A percentile compares a stretch with the other conserved stretches of the same genome.
These are phyloP conservation scores for Zalaria obscura DNA, from an alignment of 2,329 filamentous ascomycete species.

Conservation along the genomic window DNA sequence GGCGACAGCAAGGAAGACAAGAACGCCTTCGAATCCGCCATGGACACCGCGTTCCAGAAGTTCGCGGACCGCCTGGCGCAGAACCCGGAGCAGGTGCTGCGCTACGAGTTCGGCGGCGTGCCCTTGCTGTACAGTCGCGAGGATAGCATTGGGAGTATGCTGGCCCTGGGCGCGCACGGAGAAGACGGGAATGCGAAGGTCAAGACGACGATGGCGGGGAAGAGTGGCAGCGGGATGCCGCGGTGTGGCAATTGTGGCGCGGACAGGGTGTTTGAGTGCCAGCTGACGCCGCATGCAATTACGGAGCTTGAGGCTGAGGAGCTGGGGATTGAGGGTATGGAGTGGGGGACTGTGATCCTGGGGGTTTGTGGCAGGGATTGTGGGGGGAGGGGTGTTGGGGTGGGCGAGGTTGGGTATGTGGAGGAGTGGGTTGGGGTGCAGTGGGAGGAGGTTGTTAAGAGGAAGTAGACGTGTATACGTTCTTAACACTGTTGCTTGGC, in stretches of 20 bases:
- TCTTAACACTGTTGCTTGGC: too few species aligned
- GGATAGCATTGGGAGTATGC: conserved; percentile 56
- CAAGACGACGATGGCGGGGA: conserved; percentile 17
- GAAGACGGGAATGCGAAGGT: conserved; percentile 13
- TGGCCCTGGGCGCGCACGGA: conserved; percentile 27
- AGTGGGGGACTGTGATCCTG: conserved; percentile 89
- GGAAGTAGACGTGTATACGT: conserved; percentile 3
- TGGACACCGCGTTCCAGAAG: conserved; percentile 36
- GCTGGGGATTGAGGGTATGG: conserved; percentile 65
- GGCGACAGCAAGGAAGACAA: conserved; percentile 28
- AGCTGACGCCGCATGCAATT: conserved; percentile 84
- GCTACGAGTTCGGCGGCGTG: conserved; percentile 33
- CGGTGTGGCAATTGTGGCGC: conserved; percentile 64
- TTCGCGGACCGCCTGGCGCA: conserved; percentile 36
- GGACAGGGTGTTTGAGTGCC: conserved; percentile 72
- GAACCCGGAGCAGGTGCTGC: conserved; percentile 36
- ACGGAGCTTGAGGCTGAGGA: conserved; percentile 70
- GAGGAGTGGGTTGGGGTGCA: conserved; percentile 98
- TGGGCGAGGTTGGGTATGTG: conserved; percentile 58
- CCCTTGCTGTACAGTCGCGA: conserved; percentile 63
- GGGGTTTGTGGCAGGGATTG: conserved; percentile 77
- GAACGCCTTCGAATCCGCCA: conserved; percentile 31
- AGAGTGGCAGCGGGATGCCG: conserved; percentile 45
- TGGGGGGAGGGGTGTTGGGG: conserved; percentile 38
- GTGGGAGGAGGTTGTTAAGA: conserved; percentile 61